A percentile compares a stretch with the other conserved stretches of the same genome.
These are phyloP conservation scores for Tuber brumale DNA, from an alignment of 495 filamentous ascomycete species.

Conservation along the genomic window DNA sequence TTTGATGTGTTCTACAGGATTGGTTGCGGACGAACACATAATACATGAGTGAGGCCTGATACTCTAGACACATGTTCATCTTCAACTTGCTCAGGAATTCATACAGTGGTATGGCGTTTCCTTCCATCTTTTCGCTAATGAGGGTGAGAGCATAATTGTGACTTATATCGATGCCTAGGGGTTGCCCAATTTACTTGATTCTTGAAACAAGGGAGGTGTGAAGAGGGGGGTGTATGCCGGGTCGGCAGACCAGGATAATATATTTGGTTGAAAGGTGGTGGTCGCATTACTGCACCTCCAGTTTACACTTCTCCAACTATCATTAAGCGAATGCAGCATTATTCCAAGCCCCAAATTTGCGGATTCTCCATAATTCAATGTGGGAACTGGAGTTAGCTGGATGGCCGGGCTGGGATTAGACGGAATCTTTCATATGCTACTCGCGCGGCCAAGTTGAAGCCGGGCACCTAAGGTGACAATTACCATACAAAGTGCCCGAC, in stretches of 20 bases:
- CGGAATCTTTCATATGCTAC: neutral
- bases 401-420: neutral
- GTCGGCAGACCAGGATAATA: too few species aligned
- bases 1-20: neutral
- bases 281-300: neutral
- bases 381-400: neutral
- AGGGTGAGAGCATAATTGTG: neutral
- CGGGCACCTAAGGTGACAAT: too few species aligned
- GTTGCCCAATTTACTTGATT: neutral
- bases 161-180: neutral
- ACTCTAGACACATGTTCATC: neutral
- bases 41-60: neutral
- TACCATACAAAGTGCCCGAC: too few species aligned
- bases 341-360: neutral
- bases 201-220: neutral
- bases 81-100: neutral
- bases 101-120: neutral
- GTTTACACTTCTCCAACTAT: neutral
- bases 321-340: neutral
- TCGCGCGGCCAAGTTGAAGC: too few species aligned
- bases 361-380: neutral
- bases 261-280: neutral
- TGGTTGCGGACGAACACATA: neutral
- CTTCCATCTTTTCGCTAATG: neutral
- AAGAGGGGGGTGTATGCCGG: too few species aligned